A percentile compares a stretch with the other conserved stretches of the same genome.
Conservation (phyloP, 2,329 filamentous ascomycete genomes). For the Fusarium armeniacum region DNA sequence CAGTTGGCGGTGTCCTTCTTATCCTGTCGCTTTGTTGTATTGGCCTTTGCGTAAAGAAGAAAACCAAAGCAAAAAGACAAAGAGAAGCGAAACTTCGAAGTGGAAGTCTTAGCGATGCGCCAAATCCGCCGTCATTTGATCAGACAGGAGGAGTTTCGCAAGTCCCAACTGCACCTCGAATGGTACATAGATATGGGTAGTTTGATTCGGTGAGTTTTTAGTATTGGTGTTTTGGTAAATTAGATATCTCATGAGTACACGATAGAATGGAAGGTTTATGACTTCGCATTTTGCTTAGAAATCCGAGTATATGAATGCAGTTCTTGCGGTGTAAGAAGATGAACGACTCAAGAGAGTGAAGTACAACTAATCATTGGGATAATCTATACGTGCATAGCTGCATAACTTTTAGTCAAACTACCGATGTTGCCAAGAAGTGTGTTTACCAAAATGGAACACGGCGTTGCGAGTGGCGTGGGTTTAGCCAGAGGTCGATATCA, state of each 20-base stretch:
- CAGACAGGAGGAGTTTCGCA: not conserved
- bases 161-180: constrained; percentile 6
- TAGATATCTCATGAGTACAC: not conserved
- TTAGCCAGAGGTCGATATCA: not conserved
- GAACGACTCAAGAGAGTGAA: not conserved
- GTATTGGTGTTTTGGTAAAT: not conserved
- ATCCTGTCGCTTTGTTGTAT: constrained; percentile 5
- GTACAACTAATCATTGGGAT: not conserved
- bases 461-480: not conserved
- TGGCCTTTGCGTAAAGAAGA: constrained; percentile 16
- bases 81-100: constrained; percentile 5
- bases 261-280: not conserved
- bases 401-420: not conserved
- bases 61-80: not conserved
- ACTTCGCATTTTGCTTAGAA: too few species aligned
- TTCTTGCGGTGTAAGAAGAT: not conserved
- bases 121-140: not conserved
- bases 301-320: not conserved
- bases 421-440: not conserved
- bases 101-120: constrained; percentile 13
- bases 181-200: constrained; percentile 36
- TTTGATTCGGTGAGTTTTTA: not conserved
- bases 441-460: not conserved
- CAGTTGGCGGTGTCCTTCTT: constrained; percentile 26
- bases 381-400: too few species aligned